These are phyloP conservation scores for Chaetoceros muelleri DNA, from an alignment of 108 stramenopile genomes.

Conservation along the genomic window DNA sequence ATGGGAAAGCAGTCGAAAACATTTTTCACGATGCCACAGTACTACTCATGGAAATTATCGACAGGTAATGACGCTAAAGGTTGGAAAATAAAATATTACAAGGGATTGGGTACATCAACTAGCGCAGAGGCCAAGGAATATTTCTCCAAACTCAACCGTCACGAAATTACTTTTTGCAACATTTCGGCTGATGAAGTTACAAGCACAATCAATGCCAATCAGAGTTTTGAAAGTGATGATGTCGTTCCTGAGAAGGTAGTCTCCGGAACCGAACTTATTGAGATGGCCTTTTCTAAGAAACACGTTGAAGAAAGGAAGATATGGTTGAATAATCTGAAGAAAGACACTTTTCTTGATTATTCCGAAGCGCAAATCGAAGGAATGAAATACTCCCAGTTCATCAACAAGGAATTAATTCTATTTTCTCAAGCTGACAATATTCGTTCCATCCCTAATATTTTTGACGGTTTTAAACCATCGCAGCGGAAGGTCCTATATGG, in stretches of 20 bases:
- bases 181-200: conserved; percentile 42
- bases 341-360: conserved; percentile 90
- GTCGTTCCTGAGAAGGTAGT: conserved; percentile 13
- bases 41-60: conserved; percentile 83
- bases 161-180: conserved; percentile 56
- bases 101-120: conserved; percentile 97
- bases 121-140: conserved; percentile 90
- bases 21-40: conserved; percentile 94
- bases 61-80: conserved; percentile 86
- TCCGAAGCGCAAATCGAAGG: conserved; percentile 37
- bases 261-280: conserved; percentile 67
- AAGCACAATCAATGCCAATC: conserved; percentile 16
- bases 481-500: conserved; percentile 97
- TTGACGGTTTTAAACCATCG: conserved; percentile 98
- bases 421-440: conserved; percentile 92
- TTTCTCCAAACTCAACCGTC: conserved; percentile 62
- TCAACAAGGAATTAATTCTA: conserved; percentile 95
- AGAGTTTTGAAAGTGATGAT: conserved; percentile 11
- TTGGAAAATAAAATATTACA: conserved; percentile 97
- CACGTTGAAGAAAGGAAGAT: conserved; percentile 90
- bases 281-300: conserved; percentile 96
- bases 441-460: conserved; percentile 88
- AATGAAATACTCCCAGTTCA: conserved; percentile 86
- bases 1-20: conserved; percentile 74
- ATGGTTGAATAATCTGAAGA: conserved; percentile 72